Percentiles rank a stretch among this genome's conserved stretches.
These are phyloP conservation scores for Sugiyamaella boreocaroliniensis DNA, from an alignment of 805 yeast genomes.

Conservation along the genomic window DNA sequence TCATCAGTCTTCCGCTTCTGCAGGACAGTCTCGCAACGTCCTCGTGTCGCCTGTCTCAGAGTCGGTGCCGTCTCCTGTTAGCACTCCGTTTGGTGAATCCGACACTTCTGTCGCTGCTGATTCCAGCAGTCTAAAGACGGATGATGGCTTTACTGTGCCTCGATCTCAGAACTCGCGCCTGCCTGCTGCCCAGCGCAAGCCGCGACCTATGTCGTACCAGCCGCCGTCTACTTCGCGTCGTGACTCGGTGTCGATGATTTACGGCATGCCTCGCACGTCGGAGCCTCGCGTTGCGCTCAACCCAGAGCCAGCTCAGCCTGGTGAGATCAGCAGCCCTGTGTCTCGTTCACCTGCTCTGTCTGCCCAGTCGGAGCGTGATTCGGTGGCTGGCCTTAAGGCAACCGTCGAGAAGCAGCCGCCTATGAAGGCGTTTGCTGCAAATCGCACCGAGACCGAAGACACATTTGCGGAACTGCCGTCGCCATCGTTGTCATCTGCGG, in stretches of 20 bases:
- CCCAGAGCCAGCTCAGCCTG: slow-evolving; percentile 29
- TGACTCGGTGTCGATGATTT: slow-evolving; percentile 9
- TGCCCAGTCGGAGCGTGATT: slow-evolving; percentile 5
- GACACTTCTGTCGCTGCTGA: background rate
- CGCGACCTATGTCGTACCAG: slow-evolving; percentile 35
- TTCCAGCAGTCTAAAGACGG: background rate
- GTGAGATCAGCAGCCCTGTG: slow-evolving; percentile 30
- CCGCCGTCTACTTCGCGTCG: slow-evolving; percentile 15
- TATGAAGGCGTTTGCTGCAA: background rate
- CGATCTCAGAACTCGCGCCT: slow-evolving; percentile 7
- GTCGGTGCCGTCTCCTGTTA: background rate
- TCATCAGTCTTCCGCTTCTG: background rate
- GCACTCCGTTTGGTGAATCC: slow-evolving; percentile 1
- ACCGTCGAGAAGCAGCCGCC: background rate
- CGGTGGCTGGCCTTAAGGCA: background rate
- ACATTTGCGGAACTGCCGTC: background rate
- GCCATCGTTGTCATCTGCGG: background rate
- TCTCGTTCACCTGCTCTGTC: slow-evolving; percentile 10
- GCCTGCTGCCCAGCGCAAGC: slow-evolving; percentile 25
- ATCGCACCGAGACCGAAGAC: background rate
- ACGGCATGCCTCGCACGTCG: slow-evolving; percentile 23
- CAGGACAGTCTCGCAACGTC: background rate
- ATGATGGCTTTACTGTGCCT: background rate
- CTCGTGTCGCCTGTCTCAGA: slow-evolving; percentile 4
- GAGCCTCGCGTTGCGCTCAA: slow-evolving; percentile 30